These are phyloP conservation scores for Helianthus tuberosus DNA, from an alignment of 129 eudicot genomes.

Conservation along the genomic window DNA sequence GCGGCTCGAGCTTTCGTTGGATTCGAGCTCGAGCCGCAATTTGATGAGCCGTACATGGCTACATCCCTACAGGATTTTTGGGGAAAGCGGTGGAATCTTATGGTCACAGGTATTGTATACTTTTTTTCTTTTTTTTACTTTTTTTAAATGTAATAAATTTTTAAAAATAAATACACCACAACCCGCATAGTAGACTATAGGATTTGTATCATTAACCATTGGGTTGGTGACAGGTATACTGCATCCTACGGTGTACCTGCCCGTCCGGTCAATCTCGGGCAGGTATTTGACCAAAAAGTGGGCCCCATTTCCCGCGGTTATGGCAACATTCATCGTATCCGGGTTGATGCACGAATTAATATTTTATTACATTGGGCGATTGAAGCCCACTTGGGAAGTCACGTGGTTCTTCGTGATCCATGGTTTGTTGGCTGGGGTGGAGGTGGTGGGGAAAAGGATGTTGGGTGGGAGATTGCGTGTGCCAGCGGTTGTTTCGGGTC, in stretches of 20 bases:
- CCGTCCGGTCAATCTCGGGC: conserved; percentile 16
- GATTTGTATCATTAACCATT: too few relatives aligned
- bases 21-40: conserved; percentile 42
- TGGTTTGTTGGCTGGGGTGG: conserved; percentile 23
- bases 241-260: conserved; percentile 35
- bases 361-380: conserved; percentile 38
- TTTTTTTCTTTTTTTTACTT: too few relatives aligned
- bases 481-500: conserved; percentile 34
- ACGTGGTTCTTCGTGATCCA: conserved; percentile 46
- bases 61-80: conserved; percentile 60
- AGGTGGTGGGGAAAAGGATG: conserved; percentile 29
- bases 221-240: conserved; percentile 35
- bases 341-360: conserved; percentile 47
- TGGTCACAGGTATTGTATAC: conserved; percentile 27
- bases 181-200: too few relatives aligned
- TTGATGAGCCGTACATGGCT: conserved; percentile 47
- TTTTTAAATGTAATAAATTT: too few relatives aligned
- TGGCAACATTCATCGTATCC: conserved; percentile 39
- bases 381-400: conserved; percentile 38
- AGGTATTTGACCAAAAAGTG: background rate
- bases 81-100: conserved; percentile 63
- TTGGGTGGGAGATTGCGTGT: conserved; percentile 14
- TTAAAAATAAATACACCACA: too few relatives aligned
- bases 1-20: conserved; percentile 31
- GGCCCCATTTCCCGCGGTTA: conserved; percentile 31